These are phyloP conservation scores for Ganoderma resinaceum DNA, from an alignment of 1,284 basidiomycete species.

Conservation along the genomic window DNA sequence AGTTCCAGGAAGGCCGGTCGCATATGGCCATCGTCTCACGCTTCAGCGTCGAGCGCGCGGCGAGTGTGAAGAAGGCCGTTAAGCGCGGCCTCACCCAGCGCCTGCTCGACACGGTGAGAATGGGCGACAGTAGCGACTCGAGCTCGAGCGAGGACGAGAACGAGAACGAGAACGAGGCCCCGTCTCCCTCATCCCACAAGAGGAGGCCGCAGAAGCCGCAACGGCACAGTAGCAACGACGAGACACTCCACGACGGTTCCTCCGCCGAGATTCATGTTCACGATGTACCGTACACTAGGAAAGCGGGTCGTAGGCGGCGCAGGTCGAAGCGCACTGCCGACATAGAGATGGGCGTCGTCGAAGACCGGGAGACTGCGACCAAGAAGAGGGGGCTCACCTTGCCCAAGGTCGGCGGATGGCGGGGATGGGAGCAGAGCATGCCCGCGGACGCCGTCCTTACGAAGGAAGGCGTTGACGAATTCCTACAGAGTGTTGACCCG, in stretches of 20 bases:
- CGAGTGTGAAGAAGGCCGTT: conserved; percentile 71
- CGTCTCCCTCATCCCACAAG: conserved; percentile 27
- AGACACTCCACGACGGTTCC: conserved; percentile 43
- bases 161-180: conserved; percentile 44
- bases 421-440: conserved; percentile 77
- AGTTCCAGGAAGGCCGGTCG: conserved; percentile 90
- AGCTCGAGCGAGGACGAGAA: conserved; percentile 46
- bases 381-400: conserved; percentile 53
- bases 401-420: conserved; percentile 36
- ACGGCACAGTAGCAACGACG: conserved; percentile 41
- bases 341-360: conserved; percentile 47
- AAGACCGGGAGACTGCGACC: conserved; percentile 40
- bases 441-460: conserved; percentile 83
- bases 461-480: conserved; percentile 75
- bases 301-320: conserved; percentile 35
- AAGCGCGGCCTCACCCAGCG: conserved; percentile 78
- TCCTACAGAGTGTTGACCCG: conserved; percentile 77
- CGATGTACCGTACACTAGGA: conserved; percentile 27
- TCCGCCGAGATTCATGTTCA: conserved; percentile 39
- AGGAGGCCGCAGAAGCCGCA: conserved; percentile 35
- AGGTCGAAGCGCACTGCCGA: conserved; percentile 39
- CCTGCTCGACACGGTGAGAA: conserved; percentile 67
- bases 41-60: conserved; percentile 54
- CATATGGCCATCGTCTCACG: conserved; percentile 92
- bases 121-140: conserved; percentile 61